Evolutionary conservation across 2,329 filamentous ascomycete species (phyloP).

Genomic region (Hortaea sp.): DNA sequence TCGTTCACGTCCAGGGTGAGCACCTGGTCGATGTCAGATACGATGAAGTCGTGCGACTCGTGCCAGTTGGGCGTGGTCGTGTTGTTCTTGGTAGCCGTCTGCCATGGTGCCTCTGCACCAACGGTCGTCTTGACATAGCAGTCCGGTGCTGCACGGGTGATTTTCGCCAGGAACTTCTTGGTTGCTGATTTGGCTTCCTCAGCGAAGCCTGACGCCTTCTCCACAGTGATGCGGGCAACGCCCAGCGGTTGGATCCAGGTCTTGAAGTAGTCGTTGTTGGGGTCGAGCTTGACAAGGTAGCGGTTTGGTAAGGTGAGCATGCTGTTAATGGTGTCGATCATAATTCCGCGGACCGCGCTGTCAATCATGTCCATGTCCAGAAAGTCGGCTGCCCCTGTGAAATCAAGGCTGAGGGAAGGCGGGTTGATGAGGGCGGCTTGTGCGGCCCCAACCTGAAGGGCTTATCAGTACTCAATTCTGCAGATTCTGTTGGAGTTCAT

Average conservation of each 20-base stretch:
- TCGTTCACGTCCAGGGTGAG: slow-evolving; percentile 36
- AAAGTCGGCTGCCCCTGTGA: slow-evolving; percentile 38
- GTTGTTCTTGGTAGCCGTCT: slow-evolving; percentile 35
- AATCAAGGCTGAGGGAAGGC: slow-evolving; percentile 36
- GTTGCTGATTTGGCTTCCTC: slow-evolving; percentile 31
- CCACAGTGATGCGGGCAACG: slow-evolving; percentile 35
- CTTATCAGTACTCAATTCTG: too few relatives aligned
- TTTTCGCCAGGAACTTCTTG: slow-evolving; percentile 32
- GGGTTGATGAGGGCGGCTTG: slow-evolving; percentile 43
- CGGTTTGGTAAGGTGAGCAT: slow-evolving; percentile 42
- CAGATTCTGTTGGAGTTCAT: too few relatives aligned
- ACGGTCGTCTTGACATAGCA: slow-evolving; percentile 37
- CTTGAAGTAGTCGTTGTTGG: slow-evolving; percentile 39
- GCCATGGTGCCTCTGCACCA: slow-evolving; percentile 36
- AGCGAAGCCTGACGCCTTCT: slow-evolving; percentile 29
- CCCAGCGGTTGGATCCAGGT: slow-evolving; percentile 37
- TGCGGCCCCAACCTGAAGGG: slow-evolving; percentile 35
- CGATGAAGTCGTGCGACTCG: slow-evolving; percentile 40
- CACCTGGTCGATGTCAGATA: slow-evolving; percentile 36
- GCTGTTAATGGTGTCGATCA: slow-evolving; percentile 34
- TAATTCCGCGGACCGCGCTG: slow-evolving; percentile 35
- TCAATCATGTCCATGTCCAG: slow-evolving; percentile 34
- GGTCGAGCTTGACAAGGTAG: slow-evolving; percentile 39
- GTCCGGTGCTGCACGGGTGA: slow-evolving; percentile 39
- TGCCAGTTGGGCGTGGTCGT: slow-evolving; percentile 36